These are phyloP conservation scores for Cercospora janseana DNA, from an alignment of 2,329 filamentous ascomycete genomes.

Conservation along the genomic window DNA sequence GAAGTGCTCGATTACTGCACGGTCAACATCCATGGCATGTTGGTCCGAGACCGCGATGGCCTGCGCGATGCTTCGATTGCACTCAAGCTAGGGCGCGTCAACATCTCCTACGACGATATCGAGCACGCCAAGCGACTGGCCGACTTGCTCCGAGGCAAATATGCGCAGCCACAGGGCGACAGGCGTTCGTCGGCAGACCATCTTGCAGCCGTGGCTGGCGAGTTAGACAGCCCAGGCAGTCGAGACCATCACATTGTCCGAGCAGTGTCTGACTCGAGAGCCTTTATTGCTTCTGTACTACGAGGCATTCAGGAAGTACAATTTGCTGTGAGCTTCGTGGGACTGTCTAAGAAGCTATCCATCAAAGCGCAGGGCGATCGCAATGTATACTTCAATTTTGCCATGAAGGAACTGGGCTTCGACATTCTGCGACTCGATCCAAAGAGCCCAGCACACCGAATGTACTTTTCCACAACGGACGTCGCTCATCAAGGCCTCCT, in stretches of 20 bases:
- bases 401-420: conserved; percentile 94
- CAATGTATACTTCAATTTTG: conserved; percentile 79
- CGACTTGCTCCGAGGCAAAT: conserved; percentile 46
- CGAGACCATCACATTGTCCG: conserved; percentile 69
- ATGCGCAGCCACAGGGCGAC: conserved; percentile 34
- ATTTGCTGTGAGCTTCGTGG: conserved; percentile 87
- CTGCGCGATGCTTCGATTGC: conserved; percentile 86
- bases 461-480: conserved; percentile 94
- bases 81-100: conserved; percentile 84
- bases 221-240: conserved; percentile 67
- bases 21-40: conserved; percentile 85
- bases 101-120: conserved; percentile 87
- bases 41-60: conserved; percentile 82
- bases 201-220: conserved; percentile 70
- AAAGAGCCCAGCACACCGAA: conserved; percentile 89
- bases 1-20: conserved; percentile 86
- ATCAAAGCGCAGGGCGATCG: conserved; percentile 63
- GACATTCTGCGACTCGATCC: conserved; percentile 89
- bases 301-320: conserved; percentile 95
- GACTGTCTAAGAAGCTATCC: conserved; percentile 76
- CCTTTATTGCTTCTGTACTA: conserved; percentile 85
- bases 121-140: conserved; percentile 60
- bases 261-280: conserved; percentile 85
- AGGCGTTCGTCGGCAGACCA: conserved; percentile 51
- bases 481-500: conserved; percentile 92